Conservation (phyloP, 2,329 filamentous ascomycete genomes). For the Akanthomyces muscarius region DNA sequence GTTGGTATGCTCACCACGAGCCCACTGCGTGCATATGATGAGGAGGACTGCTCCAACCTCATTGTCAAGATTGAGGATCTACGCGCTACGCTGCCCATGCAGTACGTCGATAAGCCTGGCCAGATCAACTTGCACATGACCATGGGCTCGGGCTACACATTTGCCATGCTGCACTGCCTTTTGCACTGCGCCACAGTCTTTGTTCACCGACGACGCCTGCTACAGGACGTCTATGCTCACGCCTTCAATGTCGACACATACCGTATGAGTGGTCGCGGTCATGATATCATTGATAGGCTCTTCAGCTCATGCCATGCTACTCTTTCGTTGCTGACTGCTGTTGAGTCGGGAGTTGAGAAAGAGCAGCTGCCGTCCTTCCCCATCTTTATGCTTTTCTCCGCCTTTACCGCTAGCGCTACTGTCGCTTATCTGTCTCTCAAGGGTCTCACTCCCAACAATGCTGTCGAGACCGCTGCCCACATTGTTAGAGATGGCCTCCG, state of each 20-base stretch:
- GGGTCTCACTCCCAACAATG: slow-evolving; percentile 52
- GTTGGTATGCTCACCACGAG: slow-evolving; percentile 58
- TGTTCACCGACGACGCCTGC: slow-evolving; percentile 55
- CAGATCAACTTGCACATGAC: slow-evolving; percentile 61
- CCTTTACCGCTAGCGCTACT: slow-evolving; percentile 58
- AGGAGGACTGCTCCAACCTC: slow-evolving; percentile 48
- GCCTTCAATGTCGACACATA: slow-evolving; percentile 52
- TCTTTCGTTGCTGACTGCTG: slow-evolving; percentile 50
- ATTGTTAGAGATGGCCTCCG: slow-evolving; percentile 57
- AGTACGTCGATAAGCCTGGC: slow-evolving; percentile 57
- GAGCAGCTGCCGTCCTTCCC: slow-evolving; percentile 57
- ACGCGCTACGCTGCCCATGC: slow-evolving; percentile 51
- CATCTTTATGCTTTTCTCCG: slow-evolving; percentile 60
- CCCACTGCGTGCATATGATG: slow-evolving; percentile 48
- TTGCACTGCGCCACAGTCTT: slow-evolving; percentile 59
- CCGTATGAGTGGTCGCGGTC: slow-evolving; percentile 45
- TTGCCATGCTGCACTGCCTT: slow-evolving; percentile 59
- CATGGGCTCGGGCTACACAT: slow-evolving; percentile 60
- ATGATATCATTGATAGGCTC: slow-evolving; percentile 53
- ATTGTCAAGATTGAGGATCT: slow-evolving; percentile 53
- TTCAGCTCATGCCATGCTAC: slow-evolving; percentile 57
- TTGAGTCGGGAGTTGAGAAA: slow-evolving; percentile 55
- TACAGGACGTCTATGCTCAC: slow-evolving; percentile 53
- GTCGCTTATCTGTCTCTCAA: slow-evolving; percentile 61
- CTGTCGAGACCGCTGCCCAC: slow-evolving; percentile 52